Evolutionary conservation across 2,329 filamentous ascomycete genomes (phyloP).

Genomic region (Scleromitrula shiraiana): DNA sequence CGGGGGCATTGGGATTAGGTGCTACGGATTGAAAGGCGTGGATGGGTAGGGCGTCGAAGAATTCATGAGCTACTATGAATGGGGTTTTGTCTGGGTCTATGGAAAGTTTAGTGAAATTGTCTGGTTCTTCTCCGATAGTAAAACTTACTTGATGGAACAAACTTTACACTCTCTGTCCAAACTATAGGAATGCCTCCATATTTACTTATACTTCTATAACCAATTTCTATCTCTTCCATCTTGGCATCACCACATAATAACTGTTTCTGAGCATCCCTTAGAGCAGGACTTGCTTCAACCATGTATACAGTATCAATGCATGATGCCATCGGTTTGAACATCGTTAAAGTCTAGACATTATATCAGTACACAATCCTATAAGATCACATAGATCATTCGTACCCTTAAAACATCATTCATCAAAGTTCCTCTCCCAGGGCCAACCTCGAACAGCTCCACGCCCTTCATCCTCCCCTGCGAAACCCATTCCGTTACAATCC

Average conservation of each 20-base stretch:
- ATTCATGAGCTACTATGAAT: conserved; percentile 94
- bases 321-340: conserved; percentile 69
- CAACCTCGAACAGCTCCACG: conserved; percentile 87
- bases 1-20: conserved; percentile 33
- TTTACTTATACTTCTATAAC: conserved; percentile 68
- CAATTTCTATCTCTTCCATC: conserved; percentile 63
- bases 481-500: conserved; percentile 96
- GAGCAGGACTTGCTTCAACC: conserved; percentile 80
- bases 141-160: conserved; percentile 16
- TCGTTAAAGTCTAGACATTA: conserved; percentile 61
- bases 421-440: conserved; percentile 85
- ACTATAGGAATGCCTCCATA: conserved; percentile 66
- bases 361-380: conserved; percentile 10
- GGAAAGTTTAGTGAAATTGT: background rate
- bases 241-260: conserved; percentile 69
- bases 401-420: conserved; percentile 96
- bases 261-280: conserved; percentile 70
- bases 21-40: conserved; percentile 81
- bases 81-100: conserved; percentile 65
- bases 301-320: conserved; percentile 85
- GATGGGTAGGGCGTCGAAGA: conserved; percentile 96
- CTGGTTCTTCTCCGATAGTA: background rate
- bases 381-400: conserved; percentile 30
- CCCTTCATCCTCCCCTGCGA: conserved; percentile 70
- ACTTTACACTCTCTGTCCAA: conserved; percentile 65